Evolutionary conservation across 2,329 filamentous ascomycete species (phyloP).

Genomic region (Fusarium sp.): DNA sequence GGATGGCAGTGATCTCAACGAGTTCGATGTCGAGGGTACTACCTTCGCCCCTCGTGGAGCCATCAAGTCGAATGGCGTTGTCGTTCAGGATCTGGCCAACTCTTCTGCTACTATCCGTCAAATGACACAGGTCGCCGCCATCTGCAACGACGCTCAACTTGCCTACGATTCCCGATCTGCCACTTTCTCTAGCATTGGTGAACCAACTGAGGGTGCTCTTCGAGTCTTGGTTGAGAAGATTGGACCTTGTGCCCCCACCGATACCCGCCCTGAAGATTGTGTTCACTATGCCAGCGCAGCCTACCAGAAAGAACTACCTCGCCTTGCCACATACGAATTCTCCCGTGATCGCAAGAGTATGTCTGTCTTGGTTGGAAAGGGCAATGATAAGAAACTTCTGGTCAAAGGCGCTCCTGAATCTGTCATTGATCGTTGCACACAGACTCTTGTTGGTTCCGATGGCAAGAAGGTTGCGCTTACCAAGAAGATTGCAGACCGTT

Average conservation of each 20-base stretch:
- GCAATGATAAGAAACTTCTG: slow-evolving; percentile 80
- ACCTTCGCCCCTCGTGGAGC: slow-evolving; percentile 88
- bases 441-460: slow-evolving; percentile 80
- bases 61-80: slow-evolving; percentile 76
- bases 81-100: slow-evolving; percentile 74
- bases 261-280: slow-evolving; percentile 68
- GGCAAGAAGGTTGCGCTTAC: slow-evolving; percentile 82
- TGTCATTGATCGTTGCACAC: slow-evolving; percentile 90
- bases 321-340: slow-evolving; percentile 93
- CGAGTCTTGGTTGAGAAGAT: slow-evolving; percentile 94
- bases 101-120: slow-evolving; percentile 83
- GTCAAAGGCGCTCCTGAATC: slow-evolving; percentile 98
- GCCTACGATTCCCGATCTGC: slow-evolving; percentile 82
- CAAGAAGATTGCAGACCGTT: slow-evolving; percentile 74
- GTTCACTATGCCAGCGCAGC: slow-evolving; percentile 85
- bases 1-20: slow-evolving; percentile 79
- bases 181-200: slow-evolving; percentile 85
- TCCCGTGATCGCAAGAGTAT: slow-evolving; percentile 99
- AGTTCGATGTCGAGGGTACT: slow-evolving; percentile 90
- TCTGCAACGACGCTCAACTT: slow-evolving; percentile 91
- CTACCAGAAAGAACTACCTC: slow-evolving; percentile 81
- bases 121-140: slow-evolving; percentile 76
- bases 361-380: slow-evolving; percentile 88
- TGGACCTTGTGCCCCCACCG: slow-evolving; percentile 77
- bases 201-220: slow-evolving; percentile 94